Evolutionary conservation across 176 grass and related monocot species (phyloP), one percentile per base, ranked within the genome.

Genomic region (Lolium multiflorum): DNA sequence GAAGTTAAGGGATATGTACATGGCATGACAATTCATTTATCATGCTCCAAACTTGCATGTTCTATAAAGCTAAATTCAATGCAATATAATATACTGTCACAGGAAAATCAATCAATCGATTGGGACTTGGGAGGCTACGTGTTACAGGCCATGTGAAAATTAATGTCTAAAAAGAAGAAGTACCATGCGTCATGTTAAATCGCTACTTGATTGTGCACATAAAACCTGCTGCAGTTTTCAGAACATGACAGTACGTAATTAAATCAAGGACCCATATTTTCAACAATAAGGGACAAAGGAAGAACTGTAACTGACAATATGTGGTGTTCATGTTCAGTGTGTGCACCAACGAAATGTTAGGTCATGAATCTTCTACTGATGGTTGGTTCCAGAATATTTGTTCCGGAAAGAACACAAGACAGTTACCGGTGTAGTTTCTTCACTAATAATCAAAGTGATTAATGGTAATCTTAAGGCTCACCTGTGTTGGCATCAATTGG

Each of bases 71-170:
- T 57, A 77, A 57, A 12, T 56, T 39, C 26, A 57, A 38, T 77
- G 74, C 51, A 37, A 57, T 57, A 56, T 77, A 20, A n/a, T n/a
- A 77, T 12, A 15, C 3, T 20, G 15, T 37, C 38, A 35, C 38
- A 56, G 16, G 74, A 77, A 38, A 37, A 37, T 56, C 74, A 38
- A 77, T 77, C 74, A 56, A 56, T 56, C 8, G 26, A 77, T 55
- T 39, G 38, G 56, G 74, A 15, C n/a, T n/a, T n/a, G n/a, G n/a
- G 17, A 56, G 3, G 9, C 20, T 77, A 73, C 51, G 17, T 20
- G 18, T 77, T 77, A 38, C 74, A 38, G 74, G 51, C 51, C 74
- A 77, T 57, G 74, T 77, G 51, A 56, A 57, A 31, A 38, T 77
- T 76, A 56, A 38, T 56, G 51, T 38, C 17, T 77, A 57, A 57